A percentile compares a stretch with the other conserved stretches of the same genome.
Conservation (phyloP, 176 grass and related monocot genomes). For the Otatea glauca region DNA sequence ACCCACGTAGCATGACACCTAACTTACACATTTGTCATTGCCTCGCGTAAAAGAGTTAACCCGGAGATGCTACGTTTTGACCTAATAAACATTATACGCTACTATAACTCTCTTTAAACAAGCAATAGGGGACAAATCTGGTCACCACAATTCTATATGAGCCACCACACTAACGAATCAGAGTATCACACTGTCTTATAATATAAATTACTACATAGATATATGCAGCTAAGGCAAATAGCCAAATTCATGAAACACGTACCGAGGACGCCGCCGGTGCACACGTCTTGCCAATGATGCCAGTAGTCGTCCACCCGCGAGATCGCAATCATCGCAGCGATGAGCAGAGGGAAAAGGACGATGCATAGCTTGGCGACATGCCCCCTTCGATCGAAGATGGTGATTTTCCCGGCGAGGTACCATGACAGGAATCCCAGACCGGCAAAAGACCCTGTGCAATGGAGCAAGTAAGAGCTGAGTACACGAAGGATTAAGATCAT, state of each 20-base stretch:
- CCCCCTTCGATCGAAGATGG: constrained; percentile 55
- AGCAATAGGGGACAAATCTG: no score
- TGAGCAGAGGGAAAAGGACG: constrained; percentile 62
- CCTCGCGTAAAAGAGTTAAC: no score
- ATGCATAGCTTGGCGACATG: constrained; percentile 71
- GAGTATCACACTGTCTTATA: no score
- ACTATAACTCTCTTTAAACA: no score
- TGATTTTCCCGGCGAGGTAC: constrained; percentile 74
- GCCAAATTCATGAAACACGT: neutral
- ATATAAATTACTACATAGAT: neutral
- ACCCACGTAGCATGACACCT: no score
- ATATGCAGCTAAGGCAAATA: no score
- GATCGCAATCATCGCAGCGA: constrained; percentile 51
- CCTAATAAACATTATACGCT: no score
- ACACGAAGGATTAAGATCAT: neutral
- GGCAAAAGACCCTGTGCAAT: constrained; percentile 64
- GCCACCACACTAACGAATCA: no score
- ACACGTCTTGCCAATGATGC: constrained; percentile 83
- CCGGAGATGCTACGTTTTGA: no score
- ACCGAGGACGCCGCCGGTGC: constrained; percentile 59
- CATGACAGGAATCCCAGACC: constrained; percentile 67
- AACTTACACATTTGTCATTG: no score
- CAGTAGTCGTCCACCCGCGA: constrained; percentile 82
- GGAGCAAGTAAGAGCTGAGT: neutral
- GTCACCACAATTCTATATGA: no score